Evolutionary conservation across 78 protist genomes (phyloP), one percentile per base, ranked within the genome.

Genomic region (Neovahlkampfia damariscottae): DNA sequence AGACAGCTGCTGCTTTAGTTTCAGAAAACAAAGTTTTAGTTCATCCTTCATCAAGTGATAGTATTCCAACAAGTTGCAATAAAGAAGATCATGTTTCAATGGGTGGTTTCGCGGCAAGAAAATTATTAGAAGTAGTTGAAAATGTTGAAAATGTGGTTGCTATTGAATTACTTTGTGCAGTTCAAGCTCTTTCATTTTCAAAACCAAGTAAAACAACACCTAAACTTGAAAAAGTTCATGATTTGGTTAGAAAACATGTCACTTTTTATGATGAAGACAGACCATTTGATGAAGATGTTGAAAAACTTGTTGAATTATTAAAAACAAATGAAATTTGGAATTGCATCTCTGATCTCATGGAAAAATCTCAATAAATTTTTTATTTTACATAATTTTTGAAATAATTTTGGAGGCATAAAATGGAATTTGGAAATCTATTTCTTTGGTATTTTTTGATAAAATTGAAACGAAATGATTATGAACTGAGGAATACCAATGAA

Each of bases 81-180:
- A 70, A 89, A 58, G 94, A 93, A 39, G 97, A 91, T 76, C 95
- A 91, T 70, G 95, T 84, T 9, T 86, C 91, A 9, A 90, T 93
- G 95, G 93, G 94, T 58, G 86, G 88, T 31, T 84, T 78, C 79
- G 70, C 90, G 1, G 91, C 94, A 28, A 38, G 90, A 9, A 84
- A 91, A 72, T 80, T 89, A 8, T 40, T 86, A 36, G 5, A 69
- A 28, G 41, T 66, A 5, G 92, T 90, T 0, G 76, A 77, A 67
- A 89, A 93, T 40, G 92, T 91, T 30, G 90, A 83, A 58, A 6
- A 34, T 28, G 86, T 91, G 27, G 31, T 93, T 10, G 89, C 94
- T 37, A 91, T 93, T 39, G 96, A 93, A 74, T 40, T 93, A 70
- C 80, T 93, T n/a, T 83, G 89, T 7, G 91, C 90, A 9, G 41